phyloP scores from a whole-genome alignment of 257 asterid species.

The Primulina huaijiensis region DNA sequence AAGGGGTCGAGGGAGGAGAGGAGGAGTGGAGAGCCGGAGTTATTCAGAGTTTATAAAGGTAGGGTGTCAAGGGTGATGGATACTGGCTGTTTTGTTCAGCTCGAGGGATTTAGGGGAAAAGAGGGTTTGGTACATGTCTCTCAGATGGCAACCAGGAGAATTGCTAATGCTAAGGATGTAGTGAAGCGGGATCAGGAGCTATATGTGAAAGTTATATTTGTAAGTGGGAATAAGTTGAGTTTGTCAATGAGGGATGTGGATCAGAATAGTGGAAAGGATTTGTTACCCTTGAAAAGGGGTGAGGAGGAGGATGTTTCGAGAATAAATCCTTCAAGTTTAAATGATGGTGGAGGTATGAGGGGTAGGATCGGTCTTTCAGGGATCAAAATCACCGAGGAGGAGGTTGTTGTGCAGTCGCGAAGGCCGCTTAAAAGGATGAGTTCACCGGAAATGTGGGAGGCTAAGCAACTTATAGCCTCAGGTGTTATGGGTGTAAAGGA shows the following conservation, averaged over 20 bases:
- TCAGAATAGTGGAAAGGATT: slow-evolving; percentile 78
- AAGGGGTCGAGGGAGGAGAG: slow-evolving; percentile 32
- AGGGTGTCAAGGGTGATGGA: slow-evolving; percentile 91
- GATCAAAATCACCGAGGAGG: slow-evolving; percentile 58
- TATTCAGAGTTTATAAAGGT: slow-evolving; percentile 74
- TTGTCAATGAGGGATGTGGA: slow-evolving; percentile 94
- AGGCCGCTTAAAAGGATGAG: slow-evolving; percentile 90
- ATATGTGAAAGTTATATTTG: slow-evolving; percentile 74
- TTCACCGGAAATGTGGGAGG: slow-evolving; percentile 97
- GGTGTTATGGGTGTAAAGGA: slow-evolving; percentile 79
- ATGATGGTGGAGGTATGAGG: slow-evolving; percentile 43
- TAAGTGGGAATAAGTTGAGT: slow-evolving; percentile 78
- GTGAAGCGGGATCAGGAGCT: slow-evolving; percentile 94
- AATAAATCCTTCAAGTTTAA: slow-evolving; percentile 48
- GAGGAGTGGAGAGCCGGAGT: slow-evolving; percentile 50
- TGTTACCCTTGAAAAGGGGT: slow-evolving; percentile 75
- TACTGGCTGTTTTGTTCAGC: slow-evolving; percentile 90
- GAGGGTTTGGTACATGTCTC: slow-evolving; percentile 92
- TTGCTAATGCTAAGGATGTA: slow-evolving; percentile 78
- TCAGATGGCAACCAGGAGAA: slow-evolving; percentile 80
- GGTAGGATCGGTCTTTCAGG: slow-evolving; percentile 82
- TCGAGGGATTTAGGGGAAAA: slow-evolving; percentile 63
- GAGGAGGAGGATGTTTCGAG: slow-evolving; percentile 48
- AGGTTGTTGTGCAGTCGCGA: slow-evolving; percentile 56
- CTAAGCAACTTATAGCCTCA: slow-evolving; percentile 81